These are phyloP conservation scores for Tuber magnatum DNA, from an alignment of 495 filamentous ascomycete genomes.

Conservation along the genomic window DNA sequence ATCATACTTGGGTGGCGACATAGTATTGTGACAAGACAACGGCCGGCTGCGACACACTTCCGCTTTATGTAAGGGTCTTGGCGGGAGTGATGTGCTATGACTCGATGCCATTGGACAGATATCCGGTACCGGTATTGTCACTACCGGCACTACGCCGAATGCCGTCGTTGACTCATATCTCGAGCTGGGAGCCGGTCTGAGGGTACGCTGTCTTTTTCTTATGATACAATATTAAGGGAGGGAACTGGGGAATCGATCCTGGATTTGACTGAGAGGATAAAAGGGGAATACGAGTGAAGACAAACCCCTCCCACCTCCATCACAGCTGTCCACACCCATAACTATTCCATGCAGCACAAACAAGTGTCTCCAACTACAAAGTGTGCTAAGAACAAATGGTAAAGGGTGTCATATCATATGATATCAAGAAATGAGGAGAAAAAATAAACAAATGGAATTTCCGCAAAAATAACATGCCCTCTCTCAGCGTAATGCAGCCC, in stretches of 20 bases:
- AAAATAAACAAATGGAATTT: background rate
- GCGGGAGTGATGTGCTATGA: conserved; percentile 3
- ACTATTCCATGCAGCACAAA: background rate
- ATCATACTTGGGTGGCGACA: background rate
- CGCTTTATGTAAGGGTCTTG: conserved; percentile 1
- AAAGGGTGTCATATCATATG: background rate
- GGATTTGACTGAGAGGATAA: background rate
- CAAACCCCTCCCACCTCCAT: background rate
- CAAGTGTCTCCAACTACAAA: background rate
- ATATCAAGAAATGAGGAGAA: conserved; percentile 3
- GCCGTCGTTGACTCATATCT: background rate
- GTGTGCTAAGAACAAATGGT: background rate
- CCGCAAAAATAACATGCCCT: background rate
- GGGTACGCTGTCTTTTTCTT: background rate
- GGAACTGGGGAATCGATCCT: background rate
- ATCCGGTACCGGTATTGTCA: too few relatives aligned
- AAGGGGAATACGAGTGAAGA: background rate
- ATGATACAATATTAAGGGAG: background rate
- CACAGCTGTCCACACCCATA: background rate
- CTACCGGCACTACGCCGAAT: background rate
- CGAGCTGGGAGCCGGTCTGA: background rate
- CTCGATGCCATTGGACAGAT: background rate
- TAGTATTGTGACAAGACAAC: background rate
- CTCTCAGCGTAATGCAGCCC: background rate
- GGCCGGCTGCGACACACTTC: background rate